A percentile compares a stretch with the other conserved stretches of the same genome.
These are phyloP conservation scores for Botryotinia globosa DNA, from an alignment of 2,329 filamentous ascomycete genomes.

Conservation along the genomic window DNA sequence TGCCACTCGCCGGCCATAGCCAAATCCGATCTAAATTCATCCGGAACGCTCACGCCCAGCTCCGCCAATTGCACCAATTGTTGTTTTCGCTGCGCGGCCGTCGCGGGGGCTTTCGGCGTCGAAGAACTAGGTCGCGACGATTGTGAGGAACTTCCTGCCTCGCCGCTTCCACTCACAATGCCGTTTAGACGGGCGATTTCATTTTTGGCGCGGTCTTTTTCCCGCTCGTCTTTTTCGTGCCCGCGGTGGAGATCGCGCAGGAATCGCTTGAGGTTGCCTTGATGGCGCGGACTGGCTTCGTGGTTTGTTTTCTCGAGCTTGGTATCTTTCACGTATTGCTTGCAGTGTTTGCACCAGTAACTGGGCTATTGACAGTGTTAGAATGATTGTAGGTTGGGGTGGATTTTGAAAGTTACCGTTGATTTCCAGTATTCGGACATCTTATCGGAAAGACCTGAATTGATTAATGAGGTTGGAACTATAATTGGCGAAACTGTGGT, in stretches of 20 bases:
- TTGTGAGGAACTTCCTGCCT: constrained; percentile 29
- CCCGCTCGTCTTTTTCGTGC: constrained; percentile 76
- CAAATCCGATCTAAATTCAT: constrained; percentile 74
- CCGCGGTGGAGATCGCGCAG: constrained; percentile 83
- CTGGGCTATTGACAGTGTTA: constrained; percentile 56
- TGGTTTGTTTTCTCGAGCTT: constrained; percentile 86
- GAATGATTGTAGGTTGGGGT: constrained; percentile 3
- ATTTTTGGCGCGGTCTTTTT: constrained; percentile 76
- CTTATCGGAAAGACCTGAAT: constrained; percentile 16
- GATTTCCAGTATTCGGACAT: constrained; percentile 99
- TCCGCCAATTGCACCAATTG: constrained; percentile 86
- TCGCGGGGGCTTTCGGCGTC: constrained; percentile 38
- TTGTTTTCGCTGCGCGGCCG: constrained; percentile 68
- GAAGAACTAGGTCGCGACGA: constrained; percentile 32
- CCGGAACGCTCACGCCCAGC: constrained; percentile 81
- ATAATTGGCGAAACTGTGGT: not conserved
- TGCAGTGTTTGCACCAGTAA: constrained; percentile 99
- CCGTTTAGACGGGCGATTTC: constrained; percentile 86
- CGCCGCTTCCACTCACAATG: constrained; percentile 53
- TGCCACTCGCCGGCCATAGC: constrained; percentile 90
- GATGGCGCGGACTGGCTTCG: constrained; percentile 81
- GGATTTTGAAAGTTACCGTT: constrained; percentile 51
- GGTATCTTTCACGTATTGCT: constrained; percentile 85
- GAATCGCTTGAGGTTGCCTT: constrained; percentile 82
- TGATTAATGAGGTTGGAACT: not conserved